Evolutionary conservation across 2,329 filamentous ascomycete species (phyloP), one percentile per base, ranked within the genome.

Genomic region (Fulvia fulva): DNA sequence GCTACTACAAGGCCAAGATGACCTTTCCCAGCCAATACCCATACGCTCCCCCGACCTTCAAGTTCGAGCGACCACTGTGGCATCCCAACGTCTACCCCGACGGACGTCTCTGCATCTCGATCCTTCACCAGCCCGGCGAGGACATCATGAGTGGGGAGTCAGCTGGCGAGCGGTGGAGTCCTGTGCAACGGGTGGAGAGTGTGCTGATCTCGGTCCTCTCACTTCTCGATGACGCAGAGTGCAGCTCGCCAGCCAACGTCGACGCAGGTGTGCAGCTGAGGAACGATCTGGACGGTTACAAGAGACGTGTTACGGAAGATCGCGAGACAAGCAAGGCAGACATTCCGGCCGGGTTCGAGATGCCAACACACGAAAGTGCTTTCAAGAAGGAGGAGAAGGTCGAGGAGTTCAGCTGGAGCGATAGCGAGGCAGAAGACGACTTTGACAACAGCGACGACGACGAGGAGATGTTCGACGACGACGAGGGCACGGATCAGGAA

Each of bases 41-140:
- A 0, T 96, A 90, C 77, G 82, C 84, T 44, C 93, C 93, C 26
- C 93, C 93, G 81, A 88, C 87, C 56, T 97, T 99, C 80, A 87
- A 87, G 63, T 97, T 99, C 77, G 73, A 85, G 19, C 83, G 82
- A 32, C 86, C 89, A 16, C 87, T 97, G 62, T 91, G 86, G 77
- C 93, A 99, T 74, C 93, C 93, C 2, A 99, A 99, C 74, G 87
- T 99, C 70, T 97, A 97, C 77, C 77, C 85, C 5, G 90, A 97
- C 73, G 93, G 93, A 68, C 87, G 87, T 65, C 83, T 97, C 46
- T 97, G 94, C 79, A 97, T 99, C 73, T 97, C 92, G 47, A 99
- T 99, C 69, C 85, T 99, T 11, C 93, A 99, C 75, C 83, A 85
- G 19, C 91, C 94, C 0, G 94, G 94, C 65, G 91, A 97, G 61